Percentiles rank a stretch among this genome's conserved stretches.
These are phyloP conservation scores for Rhizopus arrhizus DNA, from an alignment of 371 early-diverging fungal species.

Conservation along the genomic window DNA sequence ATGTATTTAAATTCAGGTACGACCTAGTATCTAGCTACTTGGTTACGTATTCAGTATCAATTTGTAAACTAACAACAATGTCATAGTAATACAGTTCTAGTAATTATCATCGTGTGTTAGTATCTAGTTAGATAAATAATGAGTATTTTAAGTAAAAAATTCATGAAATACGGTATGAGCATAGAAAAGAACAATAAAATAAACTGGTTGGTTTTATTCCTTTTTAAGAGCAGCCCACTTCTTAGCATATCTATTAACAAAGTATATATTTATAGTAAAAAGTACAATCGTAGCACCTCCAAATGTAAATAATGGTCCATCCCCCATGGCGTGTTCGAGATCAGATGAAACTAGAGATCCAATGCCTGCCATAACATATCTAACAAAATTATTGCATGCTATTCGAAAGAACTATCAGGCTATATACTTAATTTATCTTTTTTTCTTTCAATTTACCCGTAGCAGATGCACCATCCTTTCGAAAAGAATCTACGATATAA, in stretches of 20 bases:
- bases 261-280: constrained; percentile 15
- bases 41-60: too few species aligned
- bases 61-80: too few species aligned
- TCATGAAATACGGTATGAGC: too few species aligned
- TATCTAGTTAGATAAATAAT: too few species aligned
- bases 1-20: too few species aligned
- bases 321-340: constrained; percentile 31
- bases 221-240: constrained; percentile 27
- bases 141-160: too few species aligned
- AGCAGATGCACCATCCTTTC: constrained; percentile 45
- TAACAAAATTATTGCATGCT: constrained; percentile 50
- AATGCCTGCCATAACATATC: constrained; percentile 46
- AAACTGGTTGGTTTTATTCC: not conserved
- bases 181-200: too few species aligned
- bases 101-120: too few species aligned
- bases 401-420: constrained; percentile 3
- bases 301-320: constrained; percentile 36
- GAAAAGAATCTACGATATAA: constrained; percentile 51
- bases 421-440: not conserved
- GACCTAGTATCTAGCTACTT: too few species aligned
- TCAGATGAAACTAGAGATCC: constrained; percentile 43
- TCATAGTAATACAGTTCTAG: too few species aligned
- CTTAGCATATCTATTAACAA: constrained; percentile 25
- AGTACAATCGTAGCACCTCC: constrained; percentile 27
- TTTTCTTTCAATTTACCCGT: constrained; percentile 30